phyloP scores from a whole-genome alignment of 345 rosid genomes.

The Bruguiera sexangula region DNA sequence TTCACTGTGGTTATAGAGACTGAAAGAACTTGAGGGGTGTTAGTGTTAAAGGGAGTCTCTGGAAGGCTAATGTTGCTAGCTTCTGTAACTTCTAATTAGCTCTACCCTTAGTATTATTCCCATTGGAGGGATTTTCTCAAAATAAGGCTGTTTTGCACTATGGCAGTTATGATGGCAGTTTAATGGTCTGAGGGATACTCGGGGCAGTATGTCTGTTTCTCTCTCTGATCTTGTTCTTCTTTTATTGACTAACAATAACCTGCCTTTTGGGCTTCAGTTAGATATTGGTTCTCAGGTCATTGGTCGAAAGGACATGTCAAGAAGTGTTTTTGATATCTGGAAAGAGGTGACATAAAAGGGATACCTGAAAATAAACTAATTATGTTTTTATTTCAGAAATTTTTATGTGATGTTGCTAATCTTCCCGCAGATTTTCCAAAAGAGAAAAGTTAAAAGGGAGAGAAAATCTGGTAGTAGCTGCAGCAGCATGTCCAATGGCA shows the following conservation, averaged over 20 bases:
- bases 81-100: background rate
- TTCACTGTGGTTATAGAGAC: background rate
- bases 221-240: background rate
- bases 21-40: background rate
- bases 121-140: background rate
- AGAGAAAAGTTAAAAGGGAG: constrained; percentile 53
- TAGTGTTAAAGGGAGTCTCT: background rate
- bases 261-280: constrained; percentile 44
- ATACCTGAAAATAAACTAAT: constrained; percentile 6
- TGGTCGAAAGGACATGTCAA: constrained; percentile 87
- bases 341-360: constrained; percentile 59
- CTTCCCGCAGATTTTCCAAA: constrained; percentile 68
- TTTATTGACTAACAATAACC: constrained; percentile 13
- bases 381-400: constrained; percentile 18
- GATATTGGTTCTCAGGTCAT: constrained; percentile 85
- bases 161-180: background rate
- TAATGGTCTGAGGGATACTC: background rate
- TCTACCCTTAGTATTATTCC: background rate
- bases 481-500: constrained; percentile 42
- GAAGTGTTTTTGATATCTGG: constrained; percentile 86
- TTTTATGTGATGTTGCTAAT: constrained; percentile 17
- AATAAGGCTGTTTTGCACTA: background rate
- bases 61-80: background rate
- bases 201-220: background rate
- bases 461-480: constrained; percentile 34